Percentiles rank a stretch among this genome's conserved stretches.
phyloP scores from a whole-genome alignment of 148 eudicot genomes.

The Euryodendron excelsum region DNA sequence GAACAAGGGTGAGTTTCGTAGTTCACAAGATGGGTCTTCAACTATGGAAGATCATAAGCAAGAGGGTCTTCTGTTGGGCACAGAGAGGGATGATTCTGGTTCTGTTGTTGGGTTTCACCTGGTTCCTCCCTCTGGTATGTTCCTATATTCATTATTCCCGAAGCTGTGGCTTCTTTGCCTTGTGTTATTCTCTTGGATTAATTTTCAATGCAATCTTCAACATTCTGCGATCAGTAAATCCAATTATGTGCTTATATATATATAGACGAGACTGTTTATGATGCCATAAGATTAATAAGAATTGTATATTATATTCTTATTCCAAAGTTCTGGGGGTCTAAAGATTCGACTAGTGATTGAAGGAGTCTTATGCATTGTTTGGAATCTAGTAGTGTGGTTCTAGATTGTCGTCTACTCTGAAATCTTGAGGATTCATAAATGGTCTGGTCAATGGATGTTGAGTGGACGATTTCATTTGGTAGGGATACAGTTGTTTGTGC shows the following conservation, averaged over 20 bases:
- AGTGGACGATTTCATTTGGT: background rate
- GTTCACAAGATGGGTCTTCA: slow-evolving; percentile 38
- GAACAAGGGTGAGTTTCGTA: slow-evolving; percentile 17
- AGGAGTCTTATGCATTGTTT: too few relatives aligned
- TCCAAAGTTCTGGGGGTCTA: background rate
- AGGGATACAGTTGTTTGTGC: background rate
- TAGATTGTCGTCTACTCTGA: too few relatives aligned
- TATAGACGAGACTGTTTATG: too few relatives aligned
- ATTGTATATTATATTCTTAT: too few relatives aligned
- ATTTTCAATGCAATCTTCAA: too few relatives aligned
- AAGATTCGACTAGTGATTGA: too few relatives aligned
- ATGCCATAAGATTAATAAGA: background rate
- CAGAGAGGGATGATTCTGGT: slow-evolving; percentile 53
- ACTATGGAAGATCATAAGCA: slow-evolving; percentile 26
- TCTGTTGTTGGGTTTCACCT: slow-evolving; percentile 67
- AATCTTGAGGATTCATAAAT: background rate
- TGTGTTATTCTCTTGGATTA: too few relatives aligned
- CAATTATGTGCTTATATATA: too few relatives aligned
- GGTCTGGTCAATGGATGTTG: background rate
- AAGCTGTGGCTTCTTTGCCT: too few relatives aligned
- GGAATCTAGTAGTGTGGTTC: too few relatives aligned
- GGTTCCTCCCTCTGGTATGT: slow-evolving; percentile 50
- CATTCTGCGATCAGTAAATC: too few relatives aligned
- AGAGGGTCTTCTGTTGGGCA: slow-evolving; percentile 44
- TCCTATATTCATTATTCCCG: too few relatives aligned